phyloP scores from a whole-genome alignment of 1,139 yeast genomes.

The Blastobotrys indianensis region DNA sequence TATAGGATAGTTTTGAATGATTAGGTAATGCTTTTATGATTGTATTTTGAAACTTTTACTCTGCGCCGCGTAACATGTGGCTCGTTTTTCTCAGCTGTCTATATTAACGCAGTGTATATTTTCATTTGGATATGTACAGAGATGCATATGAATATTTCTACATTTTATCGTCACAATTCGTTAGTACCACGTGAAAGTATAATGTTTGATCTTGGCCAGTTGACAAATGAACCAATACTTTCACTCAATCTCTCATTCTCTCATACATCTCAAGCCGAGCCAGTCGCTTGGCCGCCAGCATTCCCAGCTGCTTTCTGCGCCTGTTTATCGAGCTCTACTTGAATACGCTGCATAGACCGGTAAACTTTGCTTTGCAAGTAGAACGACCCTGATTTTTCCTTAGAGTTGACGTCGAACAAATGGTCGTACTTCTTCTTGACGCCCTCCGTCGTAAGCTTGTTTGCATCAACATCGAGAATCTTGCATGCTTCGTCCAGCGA shows the following conservation, averaged over 20 bases:
- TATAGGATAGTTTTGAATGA: no score
- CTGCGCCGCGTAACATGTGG: no score
- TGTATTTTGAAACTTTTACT: no score
- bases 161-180: no score
- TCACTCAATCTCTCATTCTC: background rate
- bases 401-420: slow-evolving; percentile 79
- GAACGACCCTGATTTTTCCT: slow-evolving; percentile 91
- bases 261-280: slow-evolving; percentile 1
- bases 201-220: background rate
- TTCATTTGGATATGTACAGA: background rate
- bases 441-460: slow-evolving; percentile 49
- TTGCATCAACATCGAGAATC: slow-evolving; percentile 69
- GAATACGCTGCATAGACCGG: slow-evolving; percentile 67
- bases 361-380: slow-evolving; percentile 88
- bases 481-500: slow-evolving; percentile 86
- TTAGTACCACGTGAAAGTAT: no score
- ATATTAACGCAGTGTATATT: background rate
- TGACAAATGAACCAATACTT: background rate
- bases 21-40: no score
- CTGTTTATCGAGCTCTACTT: slow-evolving; percentile 41
- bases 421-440: slow-evolving; percentile 74
- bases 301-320: slow-evolving; percentile 3
- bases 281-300: background rate
- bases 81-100: background rate
- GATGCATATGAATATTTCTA: background rate